Evolutionary conservation across 2,329 filamentous ascomycete genomes (phyloP).

Genomic region (Dactylellina cionopaga): DNA sequence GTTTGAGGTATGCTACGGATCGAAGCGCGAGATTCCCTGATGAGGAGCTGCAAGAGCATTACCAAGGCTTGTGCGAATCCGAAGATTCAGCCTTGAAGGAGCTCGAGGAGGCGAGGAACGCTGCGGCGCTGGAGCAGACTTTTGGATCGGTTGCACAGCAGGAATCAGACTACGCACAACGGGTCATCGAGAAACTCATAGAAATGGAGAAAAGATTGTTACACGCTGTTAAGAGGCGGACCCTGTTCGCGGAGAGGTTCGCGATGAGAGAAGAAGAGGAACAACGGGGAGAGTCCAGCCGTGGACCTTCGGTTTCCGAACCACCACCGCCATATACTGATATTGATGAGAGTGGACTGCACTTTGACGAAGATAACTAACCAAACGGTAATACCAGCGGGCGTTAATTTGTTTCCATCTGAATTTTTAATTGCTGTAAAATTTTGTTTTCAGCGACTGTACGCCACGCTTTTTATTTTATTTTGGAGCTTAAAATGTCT

Average conservation of each 20-base stretch:
- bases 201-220: constrained; percentile 46
- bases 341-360: constrained; percentile 35
- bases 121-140: constrained; percentile 39
- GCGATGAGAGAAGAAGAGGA: constrained; percentile 23
- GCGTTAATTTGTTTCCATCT: background rate
- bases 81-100: constrained; percentile 42
- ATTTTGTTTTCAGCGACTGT: constrained; percentile 1
- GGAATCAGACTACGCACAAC: constrained; percentile 33
- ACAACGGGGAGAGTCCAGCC: constrained; percentile 47
- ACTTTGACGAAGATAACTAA: constrained; percentile 46
- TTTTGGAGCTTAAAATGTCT: constrained; percentile 17
- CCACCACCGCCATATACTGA: constrained; percentile 49
- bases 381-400: background rate
- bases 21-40: constrained; percentile 35
- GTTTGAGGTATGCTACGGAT: constrained; percentile 30
- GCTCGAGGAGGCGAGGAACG: constrained; percentile 38
- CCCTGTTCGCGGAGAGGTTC: constrained; percentile 40
- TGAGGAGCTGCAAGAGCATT: constrained; percentile 50
- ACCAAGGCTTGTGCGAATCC: constrained; percentile 31
- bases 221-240: constrained; percentile 43
- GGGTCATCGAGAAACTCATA: constrained; percentile 48
- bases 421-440: background rate
- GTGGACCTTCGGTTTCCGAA: constrained; percentile 41
- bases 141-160: constrained; percentile 13
- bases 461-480: background rate